phyloP scores from a whole-genome alignment of 176 grass and related monocot species.

The Avena insularis region DNA sequence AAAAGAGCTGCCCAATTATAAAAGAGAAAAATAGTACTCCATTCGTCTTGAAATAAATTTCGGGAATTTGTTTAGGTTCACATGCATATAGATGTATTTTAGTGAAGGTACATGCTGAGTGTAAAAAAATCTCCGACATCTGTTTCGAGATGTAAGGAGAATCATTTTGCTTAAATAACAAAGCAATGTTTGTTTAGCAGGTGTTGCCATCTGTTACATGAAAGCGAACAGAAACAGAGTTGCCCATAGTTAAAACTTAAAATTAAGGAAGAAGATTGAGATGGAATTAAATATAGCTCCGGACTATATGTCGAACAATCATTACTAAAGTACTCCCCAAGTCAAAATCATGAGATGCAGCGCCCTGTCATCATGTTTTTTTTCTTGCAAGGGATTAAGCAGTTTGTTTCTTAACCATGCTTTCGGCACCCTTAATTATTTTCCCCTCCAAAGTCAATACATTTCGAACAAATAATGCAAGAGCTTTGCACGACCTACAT shows the following conservation, averaged over 20 bases:
- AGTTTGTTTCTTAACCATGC: background rate
- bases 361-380: background rate
- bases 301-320: constrained; percentile 12
- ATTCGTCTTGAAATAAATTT: no score
- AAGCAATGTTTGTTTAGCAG: no score
- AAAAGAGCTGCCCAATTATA: background rate
- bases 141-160: no score
- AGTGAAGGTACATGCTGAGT: no score
- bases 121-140: no score
- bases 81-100: no score
- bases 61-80: no score
- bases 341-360: constrained; percentile 42
- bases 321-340: constrained; percentile 29
- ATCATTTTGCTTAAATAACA: no score
- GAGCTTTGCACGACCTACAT: constrained; percentile 21
- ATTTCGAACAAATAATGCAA: constrained; percentile 34
- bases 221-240: no score
- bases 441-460: constrained; percentile 37
- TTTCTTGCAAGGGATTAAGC: background rate
- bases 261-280: background rate
- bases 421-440: constrained; percentile 7
- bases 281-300: background rate
- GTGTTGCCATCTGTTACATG: no score
- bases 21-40: no score
- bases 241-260: background rate